phyloP scores from a whole-genome alignment of 73 alveolate species.

The Symbiodinium natans region DNA sequence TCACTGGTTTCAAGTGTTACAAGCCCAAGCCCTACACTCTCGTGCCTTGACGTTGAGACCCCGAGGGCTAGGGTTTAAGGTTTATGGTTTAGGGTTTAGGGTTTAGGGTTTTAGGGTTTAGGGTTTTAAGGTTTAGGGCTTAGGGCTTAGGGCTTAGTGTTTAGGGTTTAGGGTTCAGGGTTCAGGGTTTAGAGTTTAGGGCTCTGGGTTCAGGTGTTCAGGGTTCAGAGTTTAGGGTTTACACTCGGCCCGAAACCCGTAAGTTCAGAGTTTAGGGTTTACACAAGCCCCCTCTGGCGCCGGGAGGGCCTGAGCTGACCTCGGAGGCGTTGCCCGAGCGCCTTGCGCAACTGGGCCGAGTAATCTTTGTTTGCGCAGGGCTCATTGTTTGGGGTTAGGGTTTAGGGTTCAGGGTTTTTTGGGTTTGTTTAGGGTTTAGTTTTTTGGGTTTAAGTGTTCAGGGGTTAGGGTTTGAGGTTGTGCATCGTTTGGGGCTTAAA shows the following conservation, averaged over 20 bases:
- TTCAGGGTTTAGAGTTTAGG: neutral
- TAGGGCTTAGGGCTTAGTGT: too few relatives aligned
- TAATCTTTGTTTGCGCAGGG: neutral
- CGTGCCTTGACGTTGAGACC: too few relatives aligned
- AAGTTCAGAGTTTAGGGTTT: neutral
- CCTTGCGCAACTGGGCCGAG: neutral
- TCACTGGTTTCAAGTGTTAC: too few relatives aligned
- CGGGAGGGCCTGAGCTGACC: neutral
- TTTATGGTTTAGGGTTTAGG: too few relatives aligned
- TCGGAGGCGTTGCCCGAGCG: constrained; percentile 1
- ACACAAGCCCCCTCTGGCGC: neutral
- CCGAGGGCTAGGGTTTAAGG: too few relatives aligned
- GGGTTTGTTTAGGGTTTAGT: neutral
- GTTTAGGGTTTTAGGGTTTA: too few relatives aligned
- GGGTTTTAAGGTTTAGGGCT: too few relatives aligned
- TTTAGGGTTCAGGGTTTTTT: neutral
- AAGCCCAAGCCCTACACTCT: too few relatives aligned
- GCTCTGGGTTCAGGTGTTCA: neutral
- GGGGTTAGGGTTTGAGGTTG: neutral
- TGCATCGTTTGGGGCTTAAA: too few relatives aligned
- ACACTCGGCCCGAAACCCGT: neutral
- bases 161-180: neutral
- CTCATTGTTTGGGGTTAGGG: neutral
- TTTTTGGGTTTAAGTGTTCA: too few relatives aligned
- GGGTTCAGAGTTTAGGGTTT: neutral